Percentiles rank a stretch among this genome's conserved stretches.
Evolutionary conservation across 371 early-diverging fungal species (phyloP).

Genomic region (Polyrhizophydium stewartii): DNA sequence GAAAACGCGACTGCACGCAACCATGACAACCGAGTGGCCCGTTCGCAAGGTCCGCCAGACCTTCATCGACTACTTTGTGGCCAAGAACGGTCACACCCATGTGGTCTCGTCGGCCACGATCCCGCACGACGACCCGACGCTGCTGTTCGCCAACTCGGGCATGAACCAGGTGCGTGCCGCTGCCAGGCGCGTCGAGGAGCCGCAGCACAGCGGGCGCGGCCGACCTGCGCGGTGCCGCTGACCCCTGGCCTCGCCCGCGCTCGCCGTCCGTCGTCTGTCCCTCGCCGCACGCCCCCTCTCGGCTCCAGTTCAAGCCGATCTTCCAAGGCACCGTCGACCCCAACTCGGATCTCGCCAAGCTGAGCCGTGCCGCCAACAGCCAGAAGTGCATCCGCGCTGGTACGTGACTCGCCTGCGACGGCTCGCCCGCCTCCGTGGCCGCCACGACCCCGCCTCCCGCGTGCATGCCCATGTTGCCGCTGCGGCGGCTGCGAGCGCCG

Average conservation of each 20-base stretch:
- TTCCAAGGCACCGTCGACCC: constrained; percentile 96
- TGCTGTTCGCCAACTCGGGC: constrained; percentile 99
- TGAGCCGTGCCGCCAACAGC: constrained; percentile 92
- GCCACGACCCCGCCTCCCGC: not conserved
- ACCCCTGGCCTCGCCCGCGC: not conserved
- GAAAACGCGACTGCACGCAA: no score
- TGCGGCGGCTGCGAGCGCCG: not conserved
- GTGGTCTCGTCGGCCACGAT: constrained; percentile 91
- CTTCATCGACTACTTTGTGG: constrained; percentile 89
- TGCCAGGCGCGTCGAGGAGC: not conserved
- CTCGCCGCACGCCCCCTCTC: no score
- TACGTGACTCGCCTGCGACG: no score
- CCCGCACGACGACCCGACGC: constrained; percentile 96
- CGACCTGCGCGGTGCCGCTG: no score
- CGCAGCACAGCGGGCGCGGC: not conserved
- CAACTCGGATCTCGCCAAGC: constrained; percentile 80
- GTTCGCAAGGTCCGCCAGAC: constrained; percentile 78
- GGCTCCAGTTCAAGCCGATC: constrained; percentile 89
- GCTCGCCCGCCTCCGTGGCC: not conserved
- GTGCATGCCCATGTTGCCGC: not conserved
- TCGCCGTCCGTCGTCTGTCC: not conserved
- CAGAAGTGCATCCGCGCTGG: constrained; percentile 99
- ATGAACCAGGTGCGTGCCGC: constrained; percentile 88
- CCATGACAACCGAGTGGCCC: constrained; percentile 62
- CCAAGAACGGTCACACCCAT: constrained; percentile 71